A percentile compares a stretch with the other conserved stretches of the same genome.
These are phyloP conservation scores for Erigeron philadelphicus DNA, from an alignment of 140 eudicot species.

Conservation along the genomic window DNA sequence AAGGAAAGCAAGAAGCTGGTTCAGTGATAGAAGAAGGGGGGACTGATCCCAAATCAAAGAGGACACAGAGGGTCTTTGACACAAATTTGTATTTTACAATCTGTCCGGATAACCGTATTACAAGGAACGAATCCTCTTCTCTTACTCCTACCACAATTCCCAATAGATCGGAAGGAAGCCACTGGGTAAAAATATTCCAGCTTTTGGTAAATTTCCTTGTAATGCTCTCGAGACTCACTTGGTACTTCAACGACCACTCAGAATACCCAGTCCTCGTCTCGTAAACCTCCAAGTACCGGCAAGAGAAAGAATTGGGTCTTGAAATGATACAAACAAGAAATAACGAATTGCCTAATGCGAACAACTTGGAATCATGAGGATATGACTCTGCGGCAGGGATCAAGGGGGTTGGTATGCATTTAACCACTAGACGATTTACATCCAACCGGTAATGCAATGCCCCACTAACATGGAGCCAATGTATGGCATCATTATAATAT, in stretches of 20 bases:
- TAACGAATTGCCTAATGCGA: background rate
- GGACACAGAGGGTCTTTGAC: background rate
- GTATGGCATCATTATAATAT: background rate
- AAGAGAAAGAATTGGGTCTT: background rate
- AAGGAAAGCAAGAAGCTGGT: background rate
- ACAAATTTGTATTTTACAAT: slow-evolving; percentile 2
- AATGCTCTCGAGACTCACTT: background rate
- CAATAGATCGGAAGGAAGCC: background rate
- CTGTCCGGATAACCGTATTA: background rate
- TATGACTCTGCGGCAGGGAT: background rate
- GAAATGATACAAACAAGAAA: background rate
- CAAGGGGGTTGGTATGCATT: background rate
- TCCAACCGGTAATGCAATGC: background rate
- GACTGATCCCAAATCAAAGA: background rate
- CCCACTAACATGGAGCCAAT: background rate
- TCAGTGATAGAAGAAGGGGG: too few species aligned
- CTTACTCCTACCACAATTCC: slow-evolving; percentile 2
- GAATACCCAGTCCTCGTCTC: too few species aligned
- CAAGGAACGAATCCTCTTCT: slow-evolving; percentile 17
- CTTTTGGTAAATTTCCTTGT: background rate
- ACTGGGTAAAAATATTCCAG: too few species aligned
- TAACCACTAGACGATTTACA: background rate
- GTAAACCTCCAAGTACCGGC: background rate
- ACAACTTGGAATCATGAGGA: background rate
- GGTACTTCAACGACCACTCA: background rate